Conservation (phyloP, 208 protist genomes). For the Herpetomonas samuelpessoai region DNA sequence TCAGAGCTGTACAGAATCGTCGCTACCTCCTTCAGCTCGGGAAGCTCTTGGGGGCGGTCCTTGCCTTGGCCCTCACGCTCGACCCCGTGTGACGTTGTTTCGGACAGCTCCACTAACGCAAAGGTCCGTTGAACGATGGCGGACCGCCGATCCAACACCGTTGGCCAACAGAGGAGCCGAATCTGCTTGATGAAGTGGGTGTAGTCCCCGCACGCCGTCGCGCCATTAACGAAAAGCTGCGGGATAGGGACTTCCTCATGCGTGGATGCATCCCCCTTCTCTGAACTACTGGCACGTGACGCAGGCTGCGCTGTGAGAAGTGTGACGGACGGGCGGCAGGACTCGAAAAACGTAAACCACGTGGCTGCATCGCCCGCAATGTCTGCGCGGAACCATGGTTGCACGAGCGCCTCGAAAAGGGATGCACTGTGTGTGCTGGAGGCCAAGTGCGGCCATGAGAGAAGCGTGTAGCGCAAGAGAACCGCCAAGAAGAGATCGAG, state of each 20-base stretch:
- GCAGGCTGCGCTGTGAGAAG: too few relatives aligned
- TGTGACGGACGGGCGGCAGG: neutral
- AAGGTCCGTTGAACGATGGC: constrained; percentile 32
- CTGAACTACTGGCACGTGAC: too few relatives aligned
- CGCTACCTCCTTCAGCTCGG: constrained; percentile 13
- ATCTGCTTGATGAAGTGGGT: constrained; percentile 24
- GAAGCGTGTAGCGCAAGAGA: constrained; percentile 23
- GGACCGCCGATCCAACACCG: constrained; percentile 33
- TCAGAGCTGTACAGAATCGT: constrained; percentile 31
- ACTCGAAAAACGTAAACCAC: constrained; percentile 5
- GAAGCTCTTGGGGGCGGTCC: neutral
- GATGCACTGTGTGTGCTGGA: constrained; percentile 1
- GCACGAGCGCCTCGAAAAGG: constrained; percentile 9
- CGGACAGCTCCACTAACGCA: neutral
- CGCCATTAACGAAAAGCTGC: too few relatives aligned
- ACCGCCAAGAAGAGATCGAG: constrained; percentile 19
- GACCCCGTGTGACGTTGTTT: too few relatives aligned
- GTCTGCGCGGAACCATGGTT: constrained; percentile 11
- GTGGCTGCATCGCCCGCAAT: constrained; percentile 4
- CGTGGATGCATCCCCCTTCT: too few relatives aligned
- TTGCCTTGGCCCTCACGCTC: neutral
- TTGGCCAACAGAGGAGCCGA: constrained; percentile 47
- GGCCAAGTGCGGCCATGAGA: constrained; percentile 6
- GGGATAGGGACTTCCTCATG: too few relatives aligned
- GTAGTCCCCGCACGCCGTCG: neutral